Percentiles rank a stretch among this genome's conserved stretches.
These are phyloP conservation scores for Fusarium longipes DNA, from an alignment of 2,329 filamentous ascomycete species.

Conservation along the genomic window DNA sequence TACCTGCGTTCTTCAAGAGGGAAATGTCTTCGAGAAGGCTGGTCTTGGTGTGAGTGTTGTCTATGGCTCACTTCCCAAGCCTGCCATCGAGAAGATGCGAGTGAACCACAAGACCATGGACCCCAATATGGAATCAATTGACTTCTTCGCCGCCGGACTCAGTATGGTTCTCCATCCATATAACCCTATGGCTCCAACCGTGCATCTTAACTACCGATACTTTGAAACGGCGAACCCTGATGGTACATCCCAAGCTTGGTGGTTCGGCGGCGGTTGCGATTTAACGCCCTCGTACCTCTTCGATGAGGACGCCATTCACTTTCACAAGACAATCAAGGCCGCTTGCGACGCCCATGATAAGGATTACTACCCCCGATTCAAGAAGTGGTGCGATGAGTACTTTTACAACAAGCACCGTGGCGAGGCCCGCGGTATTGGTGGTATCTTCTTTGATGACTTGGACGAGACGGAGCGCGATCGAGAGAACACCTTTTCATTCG, in stretches of 20 bases:
- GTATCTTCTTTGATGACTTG: conserved; percentile 98
- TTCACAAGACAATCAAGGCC: conserved; percentile 92
- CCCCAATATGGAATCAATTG: conserved; percentile 80
- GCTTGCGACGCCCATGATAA: conserved; percentile 94
- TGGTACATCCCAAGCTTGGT: conserved; percentile 88
- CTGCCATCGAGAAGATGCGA: conserved; percentile 92
- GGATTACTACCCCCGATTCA: conserved; percentile 92
- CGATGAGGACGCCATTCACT: conserved; percentile 96
- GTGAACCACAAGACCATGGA: conserved; percentile 93
- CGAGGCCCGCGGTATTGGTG: conserved; percentile 88
- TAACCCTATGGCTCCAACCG: conserved; percentile 97
- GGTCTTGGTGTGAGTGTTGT: conserved; percentile 96
- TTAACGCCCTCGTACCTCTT: conserved; percentile 94
- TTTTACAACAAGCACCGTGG: conserved; percentile 93
- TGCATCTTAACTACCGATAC: conserved; percentile 98
- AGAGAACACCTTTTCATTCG: conserved; percentile 90
- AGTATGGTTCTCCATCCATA: conserved; percentile 92
- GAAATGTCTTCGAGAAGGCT: conserved; percentile 97
- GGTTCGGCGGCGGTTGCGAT: conserved; percentile 97
- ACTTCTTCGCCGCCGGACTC: conserved; percentile 95
- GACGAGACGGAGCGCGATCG: conserved; percentile 87
- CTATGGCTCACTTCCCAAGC: conserved; percentile 87
- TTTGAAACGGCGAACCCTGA: conserved; percentile 94
- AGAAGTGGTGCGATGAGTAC: conserved; percentile 98
- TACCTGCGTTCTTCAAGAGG: conserved; percentile 93